phyloP scores from a whole-genome alignment of 768 basidiomycete genomes.

The Trametes sanguinea region DNA sequence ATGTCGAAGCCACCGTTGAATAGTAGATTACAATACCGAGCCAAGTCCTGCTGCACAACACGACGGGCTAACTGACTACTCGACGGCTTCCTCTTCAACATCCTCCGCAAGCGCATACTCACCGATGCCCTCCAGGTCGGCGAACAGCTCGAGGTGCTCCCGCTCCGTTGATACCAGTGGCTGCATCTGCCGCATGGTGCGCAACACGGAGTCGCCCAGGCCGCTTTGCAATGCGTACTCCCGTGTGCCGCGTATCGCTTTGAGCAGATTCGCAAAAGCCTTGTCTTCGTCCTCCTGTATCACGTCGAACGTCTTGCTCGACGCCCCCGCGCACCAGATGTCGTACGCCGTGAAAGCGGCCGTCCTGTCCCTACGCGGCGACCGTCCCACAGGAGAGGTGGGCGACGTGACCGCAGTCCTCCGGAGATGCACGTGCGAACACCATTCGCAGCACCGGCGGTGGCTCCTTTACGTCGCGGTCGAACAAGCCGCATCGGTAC shows the following conservation, averaged over 20 bases:
- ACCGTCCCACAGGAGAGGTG: constrained; percentile 26
- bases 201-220: not conserved
- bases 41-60: no score
- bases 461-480: constrained; percentile 22
- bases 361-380: not conserved
- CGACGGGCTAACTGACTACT: not conserved
- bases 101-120: not conserved
- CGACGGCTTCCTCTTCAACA: not conserved
- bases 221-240: not conserved
- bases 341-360: constrained; percentile 19
- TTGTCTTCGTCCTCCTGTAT: not conserved
- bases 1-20: no score
- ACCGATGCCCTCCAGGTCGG: not conserved
- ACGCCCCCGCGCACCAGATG: constrained; percentile 21
- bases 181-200: not conserved
- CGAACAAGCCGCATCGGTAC: constrained; percentile 23
- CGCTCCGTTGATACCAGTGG: not conserved
- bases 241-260: not conserved
- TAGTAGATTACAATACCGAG: no score
- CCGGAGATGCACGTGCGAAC: no score
- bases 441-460: constrained; percentile 22
- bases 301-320: not conserved
- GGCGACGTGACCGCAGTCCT: no score
- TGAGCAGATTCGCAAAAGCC: not conserved
- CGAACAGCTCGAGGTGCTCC: not conserved